Conservation (phyloP, 139 green algal species). For the Ettlia oleoabundans region DNA sequence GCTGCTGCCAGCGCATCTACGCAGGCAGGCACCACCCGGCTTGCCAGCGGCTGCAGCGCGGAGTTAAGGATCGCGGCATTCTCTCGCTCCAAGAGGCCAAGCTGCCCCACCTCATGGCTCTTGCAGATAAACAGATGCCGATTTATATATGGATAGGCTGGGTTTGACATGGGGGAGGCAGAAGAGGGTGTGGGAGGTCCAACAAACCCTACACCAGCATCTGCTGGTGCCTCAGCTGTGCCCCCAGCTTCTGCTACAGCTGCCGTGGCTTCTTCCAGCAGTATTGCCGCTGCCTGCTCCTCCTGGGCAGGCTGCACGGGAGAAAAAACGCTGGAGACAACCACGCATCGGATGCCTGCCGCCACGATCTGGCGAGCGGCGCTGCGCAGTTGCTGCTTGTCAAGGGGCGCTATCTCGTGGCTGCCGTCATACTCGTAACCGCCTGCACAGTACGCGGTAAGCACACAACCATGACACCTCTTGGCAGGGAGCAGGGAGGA, state of each 20-base stretch:
- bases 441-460: no score
- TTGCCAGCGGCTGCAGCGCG: constrained; percentile 48
- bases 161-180: no score
- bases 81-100: constrained; percentile 55
- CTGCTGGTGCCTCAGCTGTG: not conserved
- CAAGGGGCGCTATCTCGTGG: constrained; percentile 31
- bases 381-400: constrained; percentile 15
- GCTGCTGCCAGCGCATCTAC: constrained; percentile 14
- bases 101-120: constrained; percentile 39
- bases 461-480: no score
- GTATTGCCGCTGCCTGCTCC: constrained; percentile 3
- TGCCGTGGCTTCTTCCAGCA: not conserved
- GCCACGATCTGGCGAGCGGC: constrained; percentile 15
- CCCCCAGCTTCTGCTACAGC: not conserved
- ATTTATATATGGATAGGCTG: no score
- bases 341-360: constrained; percentile 23
- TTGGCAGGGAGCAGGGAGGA: no score
- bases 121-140: not conserved
- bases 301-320: constrained; percentile 46
- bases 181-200: no score
- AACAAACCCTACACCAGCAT: no score
- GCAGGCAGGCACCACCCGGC: constrained; percentile 33
- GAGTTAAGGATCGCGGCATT: constrained; percentile 50
- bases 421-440: constrained; percentile 54
- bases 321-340: constrained; percentile 47